Base-by-base conservation (phyloP, 1,284 basidiomycete genomes). In the Rhodofomes roseus region DNA sequence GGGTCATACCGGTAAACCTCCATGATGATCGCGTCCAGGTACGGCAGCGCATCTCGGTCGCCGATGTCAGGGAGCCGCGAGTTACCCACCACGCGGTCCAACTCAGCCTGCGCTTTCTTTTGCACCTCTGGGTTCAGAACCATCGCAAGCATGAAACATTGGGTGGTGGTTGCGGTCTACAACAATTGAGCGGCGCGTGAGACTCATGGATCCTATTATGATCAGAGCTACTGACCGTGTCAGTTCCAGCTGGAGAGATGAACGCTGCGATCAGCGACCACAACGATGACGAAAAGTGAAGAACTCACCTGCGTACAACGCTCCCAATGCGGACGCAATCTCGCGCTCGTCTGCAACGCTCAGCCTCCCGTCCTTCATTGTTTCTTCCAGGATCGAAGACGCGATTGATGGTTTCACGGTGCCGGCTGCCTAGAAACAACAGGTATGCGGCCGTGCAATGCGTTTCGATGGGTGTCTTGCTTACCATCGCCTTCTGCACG, bases 281-380 rank as follows among this genome's bases (percentile, higher is more conserved):
- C 50, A 48, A 40, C 12, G 50, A 36, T 23, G 31, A 44, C 27
- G 18, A 57, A 31, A 22, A 34, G 41, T 54, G n/a, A 14, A 25
- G 20, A 44, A 52, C 63, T 29, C 51, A 73, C 73, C 73, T 60
- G 76, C 79, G 68, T 79, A 83, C 46, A 85, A 69, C 11, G 79
- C 80, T 12, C 78, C 81, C 44, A 82, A 80, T 23, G 79, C 77
- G 37, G 80, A 81, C 71, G 80, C 82, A 65, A 84, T 83, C 67
- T 82, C 80, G 60, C 78, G 75, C 64, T 83, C 82, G 57, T 81
- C 81, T 25, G 64, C 61, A 12, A 60, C 55, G 9, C 64, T 58
- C 29, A 65, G 55, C 23, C 40, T 58, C 23, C 61, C 64, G 34
- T 56, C 55, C 23, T 53, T 29, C 34, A 62, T 59, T 25, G 62